These are phyloP conservation scores for Vicia faba DNA, from an alignment of 306 rosid species.

Conservation along the genomic window DNA sequence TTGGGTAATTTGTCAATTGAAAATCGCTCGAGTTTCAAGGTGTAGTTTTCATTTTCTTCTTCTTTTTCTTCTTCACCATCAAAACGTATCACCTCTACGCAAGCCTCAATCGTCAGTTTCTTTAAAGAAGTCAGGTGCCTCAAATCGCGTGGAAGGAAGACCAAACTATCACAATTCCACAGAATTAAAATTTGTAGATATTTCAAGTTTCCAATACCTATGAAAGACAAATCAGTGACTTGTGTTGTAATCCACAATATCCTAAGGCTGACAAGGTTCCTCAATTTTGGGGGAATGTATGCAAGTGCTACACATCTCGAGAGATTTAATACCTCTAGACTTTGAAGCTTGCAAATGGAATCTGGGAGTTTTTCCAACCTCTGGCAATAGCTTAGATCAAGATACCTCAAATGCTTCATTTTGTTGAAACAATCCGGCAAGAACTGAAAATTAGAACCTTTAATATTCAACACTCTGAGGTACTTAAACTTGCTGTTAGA, in stretches of 20 bases:
- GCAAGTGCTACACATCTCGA: constrained; percentile 29
- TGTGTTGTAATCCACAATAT: constrained; percentile 34
- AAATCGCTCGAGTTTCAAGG: constrained; percentile 36
- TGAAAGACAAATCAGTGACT: constrained; percentile 19
- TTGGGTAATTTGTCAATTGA: constrained; percentile 28
- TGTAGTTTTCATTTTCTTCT: constrained; percentile 16
- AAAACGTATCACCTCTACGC: constrained; percentile 10
- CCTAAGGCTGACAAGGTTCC: constrained; percentile 35
- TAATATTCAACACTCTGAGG: constrained; percentile 37
- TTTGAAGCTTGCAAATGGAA: constrained; percentile 39
- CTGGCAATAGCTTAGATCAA: constrained; percentile 38
- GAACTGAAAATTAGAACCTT: constrained; percentile 28
- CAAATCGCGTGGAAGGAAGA: constrained; percentile 34
- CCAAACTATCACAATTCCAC: constrained; percentile 33
- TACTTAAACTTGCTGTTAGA: constrained; percentile 37
- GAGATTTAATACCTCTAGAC: constrained; percentile 29
- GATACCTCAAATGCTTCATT: constrained; percentile 41
- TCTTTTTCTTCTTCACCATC: constrained; percentile 22
- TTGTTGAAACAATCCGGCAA: constrained; percentile 37
- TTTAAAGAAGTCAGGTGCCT: constrained; percentile 25
- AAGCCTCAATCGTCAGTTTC: constrained; percentile 24
- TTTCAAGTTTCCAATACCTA: constrained; percentile 17
- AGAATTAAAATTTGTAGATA: constrained; percentile 30
- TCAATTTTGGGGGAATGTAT: constrained; percentile 19
- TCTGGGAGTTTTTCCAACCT: constrained; percentile 37